Conservation (phyloP, 2,329 filamentous ascomycete species). For the Aspergillus sp. region DNA sequence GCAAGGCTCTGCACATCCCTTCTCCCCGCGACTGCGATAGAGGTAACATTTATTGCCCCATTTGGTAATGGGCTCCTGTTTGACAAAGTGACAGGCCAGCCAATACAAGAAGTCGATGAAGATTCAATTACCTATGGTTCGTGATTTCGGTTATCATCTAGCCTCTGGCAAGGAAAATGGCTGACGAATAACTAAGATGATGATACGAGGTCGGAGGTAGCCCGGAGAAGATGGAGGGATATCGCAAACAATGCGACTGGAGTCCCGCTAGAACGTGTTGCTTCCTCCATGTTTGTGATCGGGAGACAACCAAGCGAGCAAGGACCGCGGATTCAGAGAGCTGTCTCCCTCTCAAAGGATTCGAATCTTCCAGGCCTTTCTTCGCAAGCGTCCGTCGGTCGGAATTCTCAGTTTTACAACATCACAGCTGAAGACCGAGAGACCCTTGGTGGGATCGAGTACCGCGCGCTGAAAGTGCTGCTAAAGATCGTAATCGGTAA, state of each 20-base stretch:
- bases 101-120: conserved; percentile 20
- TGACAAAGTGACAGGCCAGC: conserved; percentile 11
- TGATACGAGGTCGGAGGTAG: background rate
- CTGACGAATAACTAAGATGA: background rate
- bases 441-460: conserved; percentile 50
- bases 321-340: conserved; percentile 9
- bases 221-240: background rate
- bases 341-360: conserved; percentile 14
- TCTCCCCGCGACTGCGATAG: conserved; percentile 17
- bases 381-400: conserved; percentile 39
- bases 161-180: background rate
- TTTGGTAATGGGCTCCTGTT: conserved; percentile 6
- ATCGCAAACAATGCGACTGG: background rate
- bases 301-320: conserved; percentile 6
- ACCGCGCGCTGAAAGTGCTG: conserved; percentile 46
- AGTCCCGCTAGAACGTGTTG: conserved; percentile 5
- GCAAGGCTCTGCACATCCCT: conserved; percentile 21
- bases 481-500: conserved; percentile 43
- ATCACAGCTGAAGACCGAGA: conserved; percentile 39
- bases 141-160: background rate
- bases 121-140: background rate
- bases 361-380: conserved; percentile 38
- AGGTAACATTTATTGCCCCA: too few relatives aligned
- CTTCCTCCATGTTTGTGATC: conserved; percentile 7
- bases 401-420: conserved; percentile 45